These are phyloP conservation scores for Microbotryum lychnidis-dioicae DNA, from an alignment of 1,284 basidiomycete species.

Conservation along the genomic window DNA sequence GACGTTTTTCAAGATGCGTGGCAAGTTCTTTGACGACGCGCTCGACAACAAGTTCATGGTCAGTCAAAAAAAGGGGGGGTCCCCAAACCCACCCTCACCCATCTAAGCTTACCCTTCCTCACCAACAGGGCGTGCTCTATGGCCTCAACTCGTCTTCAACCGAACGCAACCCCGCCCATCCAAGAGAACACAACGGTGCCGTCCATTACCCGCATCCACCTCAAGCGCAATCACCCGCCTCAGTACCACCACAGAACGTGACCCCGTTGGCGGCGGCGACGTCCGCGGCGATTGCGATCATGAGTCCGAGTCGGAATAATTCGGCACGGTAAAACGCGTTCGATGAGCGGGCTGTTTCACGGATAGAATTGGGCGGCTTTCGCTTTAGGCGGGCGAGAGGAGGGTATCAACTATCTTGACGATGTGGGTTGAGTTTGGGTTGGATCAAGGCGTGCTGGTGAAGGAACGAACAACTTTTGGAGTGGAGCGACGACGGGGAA, in stretches of 20 bases:
- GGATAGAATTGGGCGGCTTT: too few species aligned
- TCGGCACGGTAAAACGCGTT: too few species aligned
- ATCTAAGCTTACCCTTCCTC: not conserved
- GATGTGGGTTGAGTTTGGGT: too few species aligned
- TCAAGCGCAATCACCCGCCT: constrained; percentile 1
- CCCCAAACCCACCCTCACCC: too few species aligned
- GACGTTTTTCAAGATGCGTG: constrained; percentile 92
- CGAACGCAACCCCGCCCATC: constrained; percentile 6
- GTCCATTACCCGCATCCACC: constrained; percentile 25
- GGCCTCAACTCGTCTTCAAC: constrained; percentile 25
- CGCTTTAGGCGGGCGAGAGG: too few species aligned
- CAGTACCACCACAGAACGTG: constrained; percentile 8
- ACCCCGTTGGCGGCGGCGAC: constrained; percentile 17
- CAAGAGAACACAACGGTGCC: constrained; percentile 28
- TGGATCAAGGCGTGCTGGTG: too few species aligned
- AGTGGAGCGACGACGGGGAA: too few species aligned
- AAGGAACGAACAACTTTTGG: too few species aligned
- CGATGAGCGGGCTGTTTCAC: too few species aligned
- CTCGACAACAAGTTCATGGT: constrained; percentile 50
- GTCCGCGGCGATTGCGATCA: constrained; percentile 15
- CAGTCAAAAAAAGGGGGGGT: not conserved
- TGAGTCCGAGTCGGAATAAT: constrained; percentile 12
- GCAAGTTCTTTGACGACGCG: constrained; percentile 77
- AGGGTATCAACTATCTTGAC: too few species aligned
- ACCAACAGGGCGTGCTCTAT: constrained; percentile 26